These are phyloP conservation scores for Phytophthora brassicae DNA, from an alignment of 352 stramenopile genomes.

Conservation along the genomic window DNA sequence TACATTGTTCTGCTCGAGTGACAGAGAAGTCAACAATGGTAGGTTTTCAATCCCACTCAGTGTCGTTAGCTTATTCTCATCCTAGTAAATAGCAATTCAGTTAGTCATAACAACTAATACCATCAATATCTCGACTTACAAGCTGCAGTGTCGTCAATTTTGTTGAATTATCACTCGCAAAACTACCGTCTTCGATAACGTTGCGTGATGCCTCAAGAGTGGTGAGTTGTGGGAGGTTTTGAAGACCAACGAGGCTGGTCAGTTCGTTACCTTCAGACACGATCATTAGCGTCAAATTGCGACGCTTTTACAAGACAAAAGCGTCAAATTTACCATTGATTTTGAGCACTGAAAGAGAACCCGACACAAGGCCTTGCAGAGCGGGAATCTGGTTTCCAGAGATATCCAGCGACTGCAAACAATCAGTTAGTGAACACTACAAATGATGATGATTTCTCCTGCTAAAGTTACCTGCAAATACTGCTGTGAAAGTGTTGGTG, in stretches of 20 bases:
- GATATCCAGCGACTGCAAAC: conserved; percentile 53
- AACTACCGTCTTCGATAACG: conserved; percentile 41
- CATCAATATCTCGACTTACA: conserved; percentile 24
- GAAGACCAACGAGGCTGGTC: conserved; percentile 49
- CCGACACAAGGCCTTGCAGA: conserved; percentile 53
- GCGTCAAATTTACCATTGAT: conserved; percentile 43
- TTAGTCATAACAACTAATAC: neutral
- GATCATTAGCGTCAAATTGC: neutral
- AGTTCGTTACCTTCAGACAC: conserved; percentile 49
- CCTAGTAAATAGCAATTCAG: conserved; percentile 28
- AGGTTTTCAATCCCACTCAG: conserved; percentile 60
- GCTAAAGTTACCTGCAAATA: conserved; percentile 52
- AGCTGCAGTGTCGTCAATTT: conserved; percentile 61
- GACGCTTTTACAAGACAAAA: neutral
- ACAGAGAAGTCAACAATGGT: conserved; percentile 41
- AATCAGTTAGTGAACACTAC: neutral
- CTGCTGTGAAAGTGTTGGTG: conserved; percentile 44
- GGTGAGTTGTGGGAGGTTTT: conserved; percentile 44
- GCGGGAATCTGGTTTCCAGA: conserved; percentile 69
- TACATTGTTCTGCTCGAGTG: conserved; percentile 66
- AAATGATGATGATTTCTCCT: neutral
- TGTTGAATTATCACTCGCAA: conserved; percentile 34
- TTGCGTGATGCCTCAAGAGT: conserved; percentile 64
- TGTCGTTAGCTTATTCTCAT: conserved; percentile 68
- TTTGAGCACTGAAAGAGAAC: conserved; percentile 55